A percentile compares a stretch with the other conserved stretches of the same genome.
Conservation (phyloP, 208 protist species). For the Trypanosoma congolense region DNA sequence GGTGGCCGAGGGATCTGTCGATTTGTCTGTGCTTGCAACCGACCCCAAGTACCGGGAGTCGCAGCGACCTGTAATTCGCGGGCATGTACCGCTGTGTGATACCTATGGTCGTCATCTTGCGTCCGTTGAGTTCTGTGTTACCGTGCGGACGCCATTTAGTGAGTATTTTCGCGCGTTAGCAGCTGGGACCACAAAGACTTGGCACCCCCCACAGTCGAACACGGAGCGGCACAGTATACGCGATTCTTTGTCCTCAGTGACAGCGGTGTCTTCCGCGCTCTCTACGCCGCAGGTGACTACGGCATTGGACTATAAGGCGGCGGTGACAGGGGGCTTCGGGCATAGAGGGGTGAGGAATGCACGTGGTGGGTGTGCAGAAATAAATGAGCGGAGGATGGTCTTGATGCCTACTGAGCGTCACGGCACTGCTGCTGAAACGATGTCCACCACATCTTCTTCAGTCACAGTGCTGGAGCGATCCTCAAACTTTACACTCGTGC, state of each 20-base stretch:
- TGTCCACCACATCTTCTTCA: constrained; percentile 24
- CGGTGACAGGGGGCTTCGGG: background rate
- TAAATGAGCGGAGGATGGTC: constrained; percentile 14
- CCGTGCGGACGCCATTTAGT: constrained; percentile 69
- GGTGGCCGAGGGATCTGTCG: constrained; percentile 71
- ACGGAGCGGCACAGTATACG: background rate
- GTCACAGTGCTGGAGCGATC: constrained; percentile 13
- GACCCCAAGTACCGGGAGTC: constrained; percentile 32
- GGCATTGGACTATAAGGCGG: background rate
- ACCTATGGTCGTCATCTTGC: constrained; percentile 58
- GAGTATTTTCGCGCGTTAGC: constrained; percentile 55
- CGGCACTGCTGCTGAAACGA: background rate
- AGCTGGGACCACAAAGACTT: constrained; percentile 15
- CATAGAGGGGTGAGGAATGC: background rate
- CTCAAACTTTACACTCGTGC: constrained; percentile 24
- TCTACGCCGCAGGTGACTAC: background rate
- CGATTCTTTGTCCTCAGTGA: background rate
- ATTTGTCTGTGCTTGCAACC: constrained; percentile 54
- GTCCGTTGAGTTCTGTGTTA: constrained; percentile 79
- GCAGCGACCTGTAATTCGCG: constrained; percentile 55
- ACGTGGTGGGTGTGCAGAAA: background rate
- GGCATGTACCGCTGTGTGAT: constrained; percentile 62
- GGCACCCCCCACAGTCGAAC: background rate
- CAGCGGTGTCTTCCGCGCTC: background rate
- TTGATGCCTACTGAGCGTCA: constrained; percentile 13